Evolutionary conservation across 257 asterid species (phyloP).

Genomic region (Linaria vulgaris): DNA sequence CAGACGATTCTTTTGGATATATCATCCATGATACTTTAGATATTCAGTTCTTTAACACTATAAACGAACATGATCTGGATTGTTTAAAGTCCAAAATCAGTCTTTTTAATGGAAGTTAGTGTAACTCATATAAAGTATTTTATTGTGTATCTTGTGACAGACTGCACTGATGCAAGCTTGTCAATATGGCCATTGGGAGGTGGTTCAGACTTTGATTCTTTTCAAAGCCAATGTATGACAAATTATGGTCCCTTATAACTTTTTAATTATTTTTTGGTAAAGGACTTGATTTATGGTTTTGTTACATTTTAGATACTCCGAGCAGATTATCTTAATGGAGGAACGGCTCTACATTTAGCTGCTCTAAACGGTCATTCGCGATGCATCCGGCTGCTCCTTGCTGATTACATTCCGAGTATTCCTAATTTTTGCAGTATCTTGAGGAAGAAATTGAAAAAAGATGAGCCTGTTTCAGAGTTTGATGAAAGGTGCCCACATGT

Average conservation of each 20-base stretch:
- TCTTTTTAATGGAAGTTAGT: too few species aligned
- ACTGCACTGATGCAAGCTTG: conserved; percentile 97
- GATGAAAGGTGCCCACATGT: conserved; percentile 49
- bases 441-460: conserved; percentile 40
- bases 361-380: conserved; percentile 81
- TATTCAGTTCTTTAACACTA: neutral
- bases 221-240: conserved; percentile 73
- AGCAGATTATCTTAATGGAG: conserved; percentile 89
- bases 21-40: neutral
- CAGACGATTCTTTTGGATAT: too few species aligned
- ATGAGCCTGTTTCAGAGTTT: conserved; percentile 47
- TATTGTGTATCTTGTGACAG: conserved; percentile 42
- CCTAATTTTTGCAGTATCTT: conserved; percentile 59
- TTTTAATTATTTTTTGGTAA: neutral
- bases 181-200: conserved; percentile 95
- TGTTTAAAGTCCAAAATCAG: too few species aligned
- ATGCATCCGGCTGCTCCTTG: conserved; percentile 76
- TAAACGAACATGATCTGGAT: too few species aligned
- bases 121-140: too few species aligned
- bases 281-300: conserved; percentile 19
- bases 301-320: conserved; percentile 56
- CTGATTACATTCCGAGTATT: conserved; percentile 78
- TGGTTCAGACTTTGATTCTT: conserved; percentile 81
- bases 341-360: conserved; percentile 89
- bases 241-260: neutral